Conservation (phyloP, 169 alveolate genomes). For the Amoebophrya sp. region DNA sequence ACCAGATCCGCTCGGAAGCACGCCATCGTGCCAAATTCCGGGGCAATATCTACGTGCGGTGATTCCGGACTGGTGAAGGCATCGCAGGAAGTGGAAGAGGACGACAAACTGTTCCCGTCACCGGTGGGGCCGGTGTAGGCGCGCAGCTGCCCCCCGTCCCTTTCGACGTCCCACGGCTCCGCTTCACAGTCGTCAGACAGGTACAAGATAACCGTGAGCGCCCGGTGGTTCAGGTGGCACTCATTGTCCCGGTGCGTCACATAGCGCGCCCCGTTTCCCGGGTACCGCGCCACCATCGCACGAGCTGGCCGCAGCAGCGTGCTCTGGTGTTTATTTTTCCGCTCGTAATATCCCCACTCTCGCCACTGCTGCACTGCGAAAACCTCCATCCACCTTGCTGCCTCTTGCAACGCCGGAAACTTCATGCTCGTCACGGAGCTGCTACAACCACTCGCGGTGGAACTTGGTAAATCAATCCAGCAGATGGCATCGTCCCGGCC, state of each 20-base stretch:
- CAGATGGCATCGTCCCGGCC: too few relatives aligned
- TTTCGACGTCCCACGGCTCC: neutral
- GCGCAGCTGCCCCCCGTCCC: neutral
- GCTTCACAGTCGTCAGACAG: neutral
- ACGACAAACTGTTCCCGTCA: too few relatives aligned
- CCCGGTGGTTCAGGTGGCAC: neutral
- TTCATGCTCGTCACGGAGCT: too few relatives aligned
- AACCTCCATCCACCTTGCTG: too few relatives aligned
- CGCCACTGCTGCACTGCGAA: too few relatives aligned
- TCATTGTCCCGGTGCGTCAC: constrained; percentile 7
- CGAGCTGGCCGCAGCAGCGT: neutral
- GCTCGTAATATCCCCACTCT: too few relatives aligned
- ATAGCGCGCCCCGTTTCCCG: neutral
- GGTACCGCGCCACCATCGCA: constrained; percentile 1
- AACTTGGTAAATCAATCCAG: too few relatives aligned
- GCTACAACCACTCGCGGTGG: too few relatives aligned
- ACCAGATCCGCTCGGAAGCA: neutral
- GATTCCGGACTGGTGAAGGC: too few relatives aligned
- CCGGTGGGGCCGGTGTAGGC: neutral
- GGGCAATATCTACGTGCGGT: neutral
- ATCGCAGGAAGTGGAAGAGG: too few relatives aligned
- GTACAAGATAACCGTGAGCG: neutral
- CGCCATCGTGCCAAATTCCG: neutral
- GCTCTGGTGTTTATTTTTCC: too few relatives aligned
- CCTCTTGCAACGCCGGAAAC: too few relatives aligned